Evolutionary conservation across 1,284 basidiomycete genomes (phyloP), one percentile per base, ranked within the genome.

Genomic region (Xanthoconium separans): DNA sequence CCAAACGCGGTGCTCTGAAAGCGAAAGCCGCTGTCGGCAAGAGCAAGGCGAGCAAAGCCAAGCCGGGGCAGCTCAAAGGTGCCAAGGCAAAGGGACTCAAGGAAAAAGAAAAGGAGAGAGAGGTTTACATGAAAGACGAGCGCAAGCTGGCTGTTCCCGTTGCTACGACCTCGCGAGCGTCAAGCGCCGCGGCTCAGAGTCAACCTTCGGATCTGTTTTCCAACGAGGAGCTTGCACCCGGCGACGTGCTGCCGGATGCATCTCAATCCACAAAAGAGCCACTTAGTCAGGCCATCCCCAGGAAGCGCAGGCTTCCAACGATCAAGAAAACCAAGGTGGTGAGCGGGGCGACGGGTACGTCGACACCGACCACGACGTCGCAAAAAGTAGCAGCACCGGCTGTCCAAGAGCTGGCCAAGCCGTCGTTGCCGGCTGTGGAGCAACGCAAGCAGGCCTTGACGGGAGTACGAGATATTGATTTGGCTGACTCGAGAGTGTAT

Each of bases 291-390:
- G 54, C 72, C 16, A 60, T 68, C 13, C 68, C 72, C 8, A 85
- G 84, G 73, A 86, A 85, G 62, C 77, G 75, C 47, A 89, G 87
- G 62, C 73, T 88, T 13, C 88, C 88, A 3, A 73, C 80, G 9
- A 90, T 90, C 58, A 89, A 82, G 75, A 90, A 90, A 72, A 86
- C 78, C 63, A 89, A 88, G 66, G 59, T 68, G 6, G 55, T 60
- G 18, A 22, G 60, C 15, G 27, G 56, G 29, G 34, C 69, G 1
- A 36, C 69, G 1, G 59, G 69, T 10, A 57, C 67, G 33, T 31
- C 67, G 1, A 63, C 75, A 2, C 62, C 71, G 6, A 48, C 70
- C 9, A 44, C 69, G 11, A 62, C 73, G 10, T 59, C 73, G 6
- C 64, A 69, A 20, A 63, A 71, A 43, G 62, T 67, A 16, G 58